These are phyloP conservation scores for Xylaria flabelliformis DNA, from an alignment of 495 filamentous ascomycete genomes.

Conservation along the genomic window DNA sequence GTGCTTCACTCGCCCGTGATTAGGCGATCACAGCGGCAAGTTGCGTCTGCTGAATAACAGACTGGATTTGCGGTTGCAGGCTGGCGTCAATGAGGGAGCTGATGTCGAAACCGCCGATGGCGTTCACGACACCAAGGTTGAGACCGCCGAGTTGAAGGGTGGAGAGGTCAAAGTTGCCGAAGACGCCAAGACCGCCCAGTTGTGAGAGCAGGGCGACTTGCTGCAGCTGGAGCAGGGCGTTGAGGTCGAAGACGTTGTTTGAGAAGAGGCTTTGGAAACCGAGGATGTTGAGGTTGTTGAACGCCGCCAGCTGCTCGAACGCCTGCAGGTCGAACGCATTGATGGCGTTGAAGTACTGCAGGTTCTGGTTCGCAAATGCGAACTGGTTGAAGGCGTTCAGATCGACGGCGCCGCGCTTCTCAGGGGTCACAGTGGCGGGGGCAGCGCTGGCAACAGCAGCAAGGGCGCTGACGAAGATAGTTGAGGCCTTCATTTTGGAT, in stretches of 20 bases:
- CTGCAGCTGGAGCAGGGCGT: slow-evolving; percentile 50
- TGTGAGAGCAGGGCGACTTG: slow-evolving; percentile 51
- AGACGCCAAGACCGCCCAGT: slow-evolving; percentile 50
- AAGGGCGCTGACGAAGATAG: slow-evolving; percentile 47
- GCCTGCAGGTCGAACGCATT: slow-evolving; percentile 50
- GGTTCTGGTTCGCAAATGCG: slow-evolving; percentile 50
- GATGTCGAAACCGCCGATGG: slow-evolving; percentile 48
- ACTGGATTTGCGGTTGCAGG: slow-evolving; percentile 47
- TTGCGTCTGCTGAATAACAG: slow-evolving; percentile 43
- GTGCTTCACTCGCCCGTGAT: not conserved
- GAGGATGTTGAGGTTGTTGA: slow-evolving; percentile 52
- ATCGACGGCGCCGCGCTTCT: slow-evolving; percentile 46
- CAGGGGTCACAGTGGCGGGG: slow-evolving; percentile 31
- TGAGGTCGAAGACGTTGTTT: slow-evolving; percentile 46
- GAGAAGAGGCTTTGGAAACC: slow-evolving; percentile 48
- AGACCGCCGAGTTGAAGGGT: slow-evolving; percentile 47
- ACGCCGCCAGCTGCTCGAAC: slow-evolving; percentile 45
- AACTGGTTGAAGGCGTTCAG: slow-evolving; percentile 48
- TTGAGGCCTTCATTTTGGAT: slow-evolving; percentile 54
- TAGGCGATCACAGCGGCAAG: slow-evolving; percentile 33
- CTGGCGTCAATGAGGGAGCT: slow-evolving; percentile 45
- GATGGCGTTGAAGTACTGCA: slow-evolving; percentile 55
- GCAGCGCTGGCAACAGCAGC: slow-evolving; percentile 50
- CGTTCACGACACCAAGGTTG: slow-evolving; percentile 48
- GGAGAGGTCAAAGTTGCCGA: slow-evolving; percentile 52